A percentile compares a stretch with the other conserved stretches of the same genome.
Evolutionary conservation across 148 eudicot species (phyloP).

Genomic region (Camellia lanceoleosa): DNA sequence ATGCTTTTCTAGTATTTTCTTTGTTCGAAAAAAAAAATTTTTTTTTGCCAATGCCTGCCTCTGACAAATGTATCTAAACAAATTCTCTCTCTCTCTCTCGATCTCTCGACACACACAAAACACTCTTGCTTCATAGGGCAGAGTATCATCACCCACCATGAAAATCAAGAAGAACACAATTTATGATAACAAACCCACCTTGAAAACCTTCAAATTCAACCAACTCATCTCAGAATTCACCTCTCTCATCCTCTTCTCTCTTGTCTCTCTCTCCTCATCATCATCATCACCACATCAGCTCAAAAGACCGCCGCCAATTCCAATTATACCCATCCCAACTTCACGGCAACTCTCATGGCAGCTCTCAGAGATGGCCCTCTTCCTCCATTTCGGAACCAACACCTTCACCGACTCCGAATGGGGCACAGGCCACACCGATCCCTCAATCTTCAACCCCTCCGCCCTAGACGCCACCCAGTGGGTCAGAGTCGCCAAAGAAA

Average conservation of each 20-base stretch:
- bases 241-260: neutral
- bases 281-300: neutral
- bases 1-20: too few species aligned
- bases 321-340: constrained; percentile 67
- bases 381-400: constrained; percentile 84
- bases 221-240: constrained; percentile 18
- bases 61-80: too few species aligned
- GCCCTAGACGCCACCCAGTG: constrained; percentile 52
- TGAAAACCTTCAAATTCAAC: neutral
- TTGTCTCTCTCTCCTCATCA: neutral
- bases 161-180: neutral
- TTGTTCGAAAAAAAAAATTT: too few species aligned
- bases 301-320: constrained; percentile 52
- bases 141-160: neutral
- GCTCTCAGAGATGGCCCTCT: constrained; percentile 55
- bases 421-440: constrained; percentile 56
- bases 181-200: neutral
- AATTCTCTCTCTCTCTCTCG: neutral
- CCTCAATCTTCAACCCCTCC: constrained; percentile 54
- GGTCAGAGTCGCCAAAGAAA: constrained; percentile 50
- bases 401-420: constrained; percentile 82
- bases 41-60: too few species aligned
- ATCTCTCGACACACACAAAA: neutral
- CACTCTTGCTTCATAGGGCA: neutral
- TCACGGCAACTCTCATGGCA: constrained; percentile 64